Evolutionary conservation across 164 flowering plant species (phyloP).

Genomic region (Annona cherimola): DNA sequence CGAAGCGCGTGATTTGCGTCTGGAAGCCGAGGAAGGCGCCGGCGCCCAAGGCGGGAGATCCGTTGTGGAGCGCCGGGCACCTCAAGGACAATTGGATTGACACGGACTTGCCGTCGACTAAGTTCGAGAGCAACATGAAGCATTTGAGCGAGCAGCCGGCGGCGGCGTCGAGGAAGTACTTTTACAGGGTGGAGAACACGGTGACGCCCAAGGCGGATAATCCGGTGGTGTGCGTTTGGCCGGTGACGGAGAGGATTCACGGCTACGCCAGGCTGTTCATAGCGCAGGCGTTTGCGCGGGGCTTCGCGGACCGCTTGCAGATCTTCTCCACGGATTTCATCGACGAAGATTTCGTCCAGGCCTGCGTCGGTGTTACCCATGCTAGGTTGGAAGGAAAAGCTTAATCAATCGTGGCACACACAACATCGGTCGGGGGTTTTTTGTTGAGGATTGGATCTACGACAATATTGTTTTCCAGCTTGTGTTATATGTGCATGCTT

Average conservation of each 20-base stretch:
- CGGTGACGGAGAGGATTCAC: constrained; percentile 70
- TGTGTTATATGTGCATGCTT: background rate
- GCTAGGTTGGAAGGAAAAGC: constrained; percentile 74
- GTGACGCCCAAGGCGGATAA: constrained; percentile 87
- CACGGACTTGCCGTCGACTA: constrained; percentile 80
- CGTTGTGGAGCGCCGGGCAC: constrained; percentile 69
- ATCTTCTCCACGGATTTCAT: constrained; percentile 81
- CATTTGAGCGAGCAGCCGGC: constrained; percentile 68
- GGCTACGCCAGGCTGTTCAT: constrained; percentile 70
- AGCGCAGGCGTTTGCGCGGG: constrained; percentile 42
- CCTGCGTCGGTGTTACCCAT: constrained; percentile 67
- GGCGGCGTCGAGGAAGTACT: constrained; percentile 52
- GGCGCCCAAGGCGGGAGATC: constrained; percentile 52
- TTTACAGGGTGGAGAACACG: constrained; percentile 93
- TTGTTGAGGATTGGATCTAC: background rate
- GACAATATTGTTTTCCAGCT: background rate
- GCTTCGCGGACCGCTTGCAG: constrained; percentile 67
- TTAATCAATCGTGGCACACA: constrained; percentile 13
- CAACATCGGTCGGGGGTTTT: too few relatives aligned
- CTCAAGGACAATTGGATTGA: constrained; percentile 90
- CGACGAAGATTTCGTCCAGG: constrained; percentile 82
- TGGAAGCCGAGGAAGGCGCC: constrained; percentile 89
- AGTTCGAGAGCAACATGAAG: constrained; percentile 81
- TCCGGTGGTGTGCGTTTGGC: constrained; percentile 69
- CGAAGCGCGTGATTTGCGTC: constrained; percentile 70